Percentiles rank a stretch among this genome's conserved stretches.
These are phyloP conservation scores for Pichia cephalocereana DNA, from an alignment of 805 yeast genomes.

Conservation along the genomic window DNA sequence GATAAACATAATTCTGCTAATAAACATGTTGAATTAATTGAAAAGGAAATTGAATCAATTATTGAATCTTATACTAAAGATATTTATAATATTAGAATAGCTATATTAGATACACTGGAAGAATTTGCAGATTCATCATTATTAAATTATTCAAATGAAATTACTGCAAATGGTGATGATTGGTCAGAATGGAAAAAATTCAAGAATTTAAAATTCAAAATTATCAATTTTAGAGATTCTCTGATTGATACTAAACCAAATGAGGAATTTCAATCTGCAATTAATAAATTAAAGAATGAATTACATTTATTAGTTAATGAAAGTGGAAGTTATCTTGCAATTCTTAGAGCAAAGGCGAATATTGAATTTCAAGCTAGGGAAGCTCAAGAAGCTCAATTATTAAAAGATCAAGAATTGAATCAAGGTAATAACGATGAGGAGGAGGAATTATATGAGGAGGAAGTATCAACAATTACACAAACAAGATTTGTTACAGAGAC, in stretches of 20 bases:
- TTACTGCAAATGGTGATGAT: constrained; percentile 36
- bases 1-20: constrained; percentile 24
- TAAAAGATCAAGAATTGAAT: background rate
- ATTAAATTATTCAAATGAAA: constrained; percentile 52
- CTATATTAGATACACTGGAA: constrained; percentile 57
- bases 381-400: constrained; percentile 27
- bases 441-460: constrained; percentile 6
- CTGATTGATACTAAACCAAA: constrained; percentile 30
- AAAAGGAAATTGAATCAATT: constrained; percentile 22
- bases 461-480: background rate
- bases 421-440: constrained; percentile 2
- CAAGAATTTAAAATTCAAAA: constrained; percentile 43
- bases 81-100: constrained; percentile 26
- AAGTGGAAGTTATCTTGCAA: constrained; percentile 49
- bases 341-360: constrained; percentile 50
- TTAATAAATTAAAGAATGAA: constrained; percentile 35
- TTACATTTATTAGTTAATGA: constrained; percentile 46
- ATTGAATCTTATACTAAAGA: constrained; percentile 27
- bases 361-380: constrained; percentile 49
- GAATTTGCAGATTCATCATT: constrained; percentile 65
- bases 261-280: constrained; percentile 21
- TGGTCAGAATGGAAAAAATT: constrained; percentile 57
- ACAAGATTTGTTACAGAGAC: background rate
- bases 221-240: constrained; percentile 47
- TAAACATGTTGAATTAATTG: constrained; percentile 24